Percentiles rank a stretch among this genome's conserved stretches.
These are phyloP conservation scores for Populus euphratica DNA, from an alignment of 345 rosid genomes.

Conservation along the genomic window DNA sequence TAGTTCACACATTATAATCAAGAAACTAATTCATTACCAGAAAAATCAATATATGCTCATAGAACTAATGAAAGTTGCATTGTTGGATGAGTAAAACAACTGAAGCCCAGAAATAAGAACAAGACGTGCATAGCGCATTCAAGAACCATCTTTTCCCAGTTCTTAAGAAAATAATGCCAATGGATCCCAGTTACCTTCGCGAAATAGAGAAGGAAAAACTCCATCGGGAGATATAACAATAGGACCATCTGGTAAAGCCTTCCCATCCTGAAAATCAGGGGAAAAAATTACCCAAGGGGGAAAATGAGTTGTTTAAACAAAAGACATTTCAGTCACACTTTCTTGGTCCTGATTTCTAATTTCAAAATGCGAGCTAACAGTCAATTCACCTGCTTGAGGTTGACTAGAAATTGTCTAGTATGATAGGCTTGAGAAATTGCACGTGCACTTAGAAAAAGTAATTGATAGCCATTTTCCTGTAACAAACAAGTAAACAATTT, in stretches of 20 bases:
- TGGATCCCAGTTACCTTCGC: slow-evolving; percentile 61
- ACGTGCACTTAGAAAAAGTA: slow-evolving; percentile 93
- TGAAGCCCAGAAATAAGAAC: neutral
- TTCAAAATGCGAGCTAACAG: neutral
- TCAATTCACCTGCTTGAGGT: slow-evolving; percentile 76
- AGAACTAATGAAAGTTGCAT: neutral
- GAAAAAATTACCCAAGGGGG: neutral
- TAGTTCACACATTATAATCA: slow-evolving; percentile 10
- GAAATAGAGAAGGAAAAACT: slow-evolving; percentile 80
- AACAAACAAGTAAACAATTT: slow-evolving; percentile 13
- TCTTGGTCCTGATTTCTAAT: slow-evolving; percentile 1
- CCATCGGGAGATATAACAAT: slow-evolving; percentile 98
- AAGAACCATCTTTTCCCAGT: neutral
- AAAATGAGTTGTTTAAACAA: too few relatives aligned
- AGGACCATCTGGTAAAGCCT: slow-evolving; percentile 94
- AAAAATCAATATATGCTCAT: slow-evolving; percentile 1
- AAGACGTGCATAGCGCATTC: neutral
- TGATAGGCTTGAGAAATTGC: slow-evolving; percentile 88
- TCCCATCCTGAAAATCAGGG: slow-evolving; percentile 60
- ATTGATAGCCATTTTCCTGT: slow-evolving; percentile 94
- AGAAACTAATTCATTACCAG: neutral
- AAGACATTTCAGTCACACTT: neutral
- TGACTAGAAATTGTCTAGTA: slow-evolving; percentile 79
- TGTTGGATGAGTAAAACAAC: neutral
- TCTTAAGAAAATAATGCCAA: neutral